Conservation (phyloP, 2,329 filamentous ascomycete species). For the Fusarium piperis region DNA sequence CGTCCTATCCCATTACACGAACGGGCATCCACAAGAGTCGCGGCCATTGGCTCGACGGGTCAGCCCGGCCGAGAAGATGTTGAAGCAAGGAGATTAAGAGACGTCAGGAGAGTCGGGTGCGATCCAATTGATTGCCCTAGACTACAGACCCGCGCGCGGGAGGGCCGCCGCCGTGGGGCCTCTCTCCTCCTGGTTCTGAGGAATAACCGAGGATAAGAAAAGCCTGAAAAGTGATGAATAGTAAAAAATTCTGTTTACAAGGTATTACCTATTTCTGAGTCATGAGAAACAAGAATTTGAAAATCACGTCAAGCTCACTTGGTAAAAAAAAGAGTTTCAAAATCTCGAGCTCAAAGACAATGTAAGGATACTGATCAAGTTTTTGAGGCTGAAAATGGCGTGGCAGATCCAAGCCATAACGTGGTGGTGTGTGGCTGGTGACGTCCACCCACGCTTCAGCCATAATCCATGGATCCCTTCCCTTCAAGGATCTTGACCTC, state of each 20-base stretch:
- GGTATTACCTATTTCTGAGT: background rate
- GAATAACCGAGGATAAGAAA: conserved; percentile 42
- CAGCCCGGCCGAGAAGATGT: conserved; percentile 18
- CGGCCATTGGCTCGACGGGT: conserved; percentile 33
- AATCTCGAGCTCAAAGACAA: background rate
- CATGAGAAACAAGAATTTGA: background rate
- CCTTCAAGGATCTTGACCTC: background rate
- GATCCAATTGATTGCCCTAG: background rate
- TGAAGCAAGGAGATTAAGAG: background rate
- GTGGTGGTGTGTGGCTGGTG: background rate
- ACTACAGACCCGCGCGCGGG: conserved; percentile 7
- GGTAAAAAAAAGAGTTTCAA: background rate
- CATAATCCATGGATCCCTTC: background rate
- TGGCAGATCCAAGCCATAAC: conserved; percentile 9
- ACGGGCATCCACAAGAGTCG: conserved; percentile 5
- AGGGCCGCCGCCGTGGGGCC: conserved; percentile 9
- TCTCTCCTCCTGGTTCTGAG: conserved; percentile 9
- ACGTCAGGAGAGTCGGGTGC: conserved; percentile 35
- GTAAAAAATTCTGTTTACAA: background rate
- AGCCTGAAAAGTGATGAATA: conserved; percentile 1
- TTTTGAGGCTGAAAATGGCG: conserved; percentile 14
- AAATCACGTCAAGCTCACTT: background rate
- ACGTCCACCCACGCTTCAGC: background rate
- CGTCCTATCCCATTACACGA: conserved; percentile 25
- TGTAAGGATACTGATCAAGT: background rate